Base-by-base conservation (phyloP, 371 early-diverging fungal species). In the Ecytonucleospora hepatopenaei region DNA sequence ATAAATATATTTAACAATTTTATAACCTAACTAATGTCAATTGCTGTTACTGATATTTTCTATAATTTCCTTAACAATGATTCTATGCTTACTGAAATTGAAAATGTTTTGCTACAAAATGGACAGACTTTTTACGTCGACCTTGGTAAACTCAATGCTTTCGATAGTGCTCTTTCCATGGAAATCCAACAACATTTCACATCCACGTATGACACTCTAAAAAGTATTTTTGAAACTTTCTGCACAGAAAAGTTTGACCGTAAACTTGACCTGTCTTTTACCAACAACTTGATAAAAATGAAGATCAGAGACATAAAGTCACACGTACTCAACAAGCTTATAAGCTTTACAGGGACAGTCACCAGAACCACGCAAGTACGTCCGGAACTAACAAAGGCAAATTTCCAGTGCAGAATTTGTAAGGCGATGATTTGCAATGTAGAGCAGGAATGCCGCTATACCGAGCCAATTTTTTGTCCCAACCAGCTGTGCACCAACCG, bases 321-420 rank as follows among this genome's bases (percentile, higher is more conserved):
- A 60, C 84, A 86, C 27, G 81, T 84, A 54, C 84, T 94, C 60
- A 93, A 92, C n/a, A 81, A 86, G 53, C 83, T 97, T 54, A 80
- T 88, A 48, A 83, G 86, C 40, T 84, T 96, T 58, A 85, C 85
- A 54, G 97, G 96, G 34, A 95, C 96, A 1, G 93, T 95, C 1
- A 98, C 98, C 4, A 83, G 98, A 27, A 94, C 95, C 0, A 88
- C 91, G 28, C 94, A 94, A 77, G 94, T 97, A 8, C 83, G 94
- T 24, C 98, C 98, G 21, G 98, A 97, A 81, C 84, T 98, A 21
- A 60, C 90, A 23, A 84, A 80, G 67, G 97, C 91, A 24, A 85
- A 90, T 8, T 96, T 97, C 80, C 82, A 84, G 27, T 98, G 98
- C 81, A 79, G 82, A 54, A 87, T 88, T 55, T 97, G 98, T 80